phyloP scores from a whole-genome alignment of 164 flowering plant species.

The Nymphaea colorata region DNA sequence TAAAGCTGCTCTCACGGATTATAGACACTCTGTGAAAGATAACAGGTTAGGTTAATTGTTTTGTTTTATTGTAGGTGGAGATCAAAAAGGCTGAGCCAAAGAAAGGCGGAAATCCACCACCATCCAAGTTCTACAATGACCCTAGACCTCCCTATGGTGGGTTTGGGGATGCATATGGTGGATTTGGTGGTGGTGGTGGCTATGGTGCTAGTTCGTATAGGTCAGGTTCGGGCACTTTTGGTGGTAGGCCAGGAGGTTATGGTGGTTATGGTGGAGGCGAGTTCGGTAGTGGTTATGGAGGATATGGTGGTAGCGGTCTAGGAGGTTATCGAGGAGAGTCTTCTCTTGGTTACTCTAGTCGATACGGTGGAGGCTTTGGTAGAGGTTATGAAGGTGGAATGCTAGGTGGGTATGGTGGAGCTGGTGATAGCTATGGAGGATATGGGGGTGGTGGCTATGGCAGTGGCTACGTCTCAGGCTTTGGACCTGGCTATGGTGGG shows the following conservation, averaged over 20 bases:
- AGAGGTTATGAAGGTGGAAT: constrained; percentile 35
- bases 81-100: constrained; percentile 93
- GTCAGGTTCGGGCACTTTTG: constrained; percentile 38
- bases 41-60: constrained; percentile 12
- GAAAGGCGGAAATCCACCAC: constrained; percentile 43
- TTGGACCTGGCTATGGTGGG: constrained; percentile 37
- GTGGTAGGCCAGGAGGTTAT: constrained; percentile 42
- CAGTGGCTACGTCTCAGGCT: constrained; percentile 23
- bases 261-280: constrained; percentile 49
- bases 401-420: constrained; percentile 49
- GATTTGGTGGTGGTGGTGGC: constrained; percentile 34
- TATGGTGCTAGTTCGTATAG: constrained; percentile 47
- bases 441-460: constrained; percentile 36
- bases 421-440: constrained; percentile 42
- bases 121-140: constrained; percentile 42
- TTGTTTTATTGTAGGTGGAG: constrained; percentile 56
- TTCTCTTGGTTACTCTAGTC: constrained; percentile 46
- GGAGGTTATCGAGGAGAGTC: constrained; percentile 59
- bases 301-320: constrained; percentile 38
- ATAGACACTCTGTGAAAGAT: constrained; percentile 1
- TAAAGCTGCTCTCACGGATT: not conserved
- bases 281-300: constrained; percentile 51
- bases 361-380: constrained; percentile 47
- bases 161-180: constrained; percentile 51
- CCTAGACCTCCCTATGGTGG: constrained; percentile 49